Conservation (phyloP, 2,329 filamentous ascomycete genomes). For the Hypoxylon sp. region DNA sequence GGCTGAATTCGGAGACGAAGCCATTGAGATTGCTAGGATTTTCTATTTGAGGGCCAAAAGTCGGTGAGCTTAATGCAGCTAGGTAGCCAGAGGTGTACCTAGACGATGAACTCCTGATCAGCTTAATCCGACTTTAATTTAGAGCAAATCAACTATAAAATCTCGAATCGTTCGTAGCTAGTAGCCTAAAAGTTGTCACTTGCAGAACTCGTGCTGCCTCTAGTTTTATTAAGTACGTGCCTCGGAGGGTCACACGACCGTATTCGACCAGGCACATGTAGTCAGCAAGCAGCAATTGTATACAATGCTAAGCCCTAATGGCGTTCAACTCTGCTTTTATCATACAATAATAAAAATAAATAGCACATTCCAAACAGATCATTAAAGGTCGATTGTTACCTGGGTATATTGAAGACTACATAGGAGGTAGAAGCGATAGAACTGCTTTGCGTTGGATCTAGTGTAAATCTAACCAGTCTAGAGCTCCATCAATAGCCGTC, state of each 20-base stretch:
- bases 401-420: not conserved
- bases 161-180: not conserved
- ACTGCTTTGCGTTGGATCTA: not conserved
- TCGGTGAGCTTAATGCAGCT: slow-evolving; percentile 23
- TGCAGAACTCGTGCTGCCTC: not conserved
- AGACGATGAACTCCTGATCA: slow-evolving; percentile 18
- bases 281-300: not conserved
- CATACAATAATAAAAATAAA: not conserved
- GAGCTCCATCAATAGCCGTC: slow-evolving; percentile 1
- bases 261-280: not conserved
- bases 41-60: slow-evolving; percentile 16
- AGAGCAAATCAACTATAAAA: slow-evolving; percentile 18
- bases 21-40: slow-evolving; percentile 33
- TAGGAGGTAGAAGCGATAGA: not conserved
- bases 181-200: not conserved
- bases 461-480: slow-evolving; percentile 13
- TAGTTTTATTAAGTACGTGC: not conserved
- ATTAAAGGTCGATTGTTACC: not conserved
- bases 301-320: not conserved
- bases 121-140: slow-evolving; percentile 20
- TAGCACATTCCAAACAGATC: not conserved
- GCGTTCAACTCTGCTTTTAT: not conserved
- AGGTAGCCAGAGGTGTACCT: slow-evolving; percentile 25
- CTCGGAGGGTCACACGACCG: not conserved
- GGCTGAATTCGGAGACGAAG: slow-evolving; percentile 27